A percentile compares a stretch with the other conserved stretches of the same genome.
phyloP scores from a whole-genome alignment of 768 basidiomycete species.

The Lentinula boryana region DNA sequence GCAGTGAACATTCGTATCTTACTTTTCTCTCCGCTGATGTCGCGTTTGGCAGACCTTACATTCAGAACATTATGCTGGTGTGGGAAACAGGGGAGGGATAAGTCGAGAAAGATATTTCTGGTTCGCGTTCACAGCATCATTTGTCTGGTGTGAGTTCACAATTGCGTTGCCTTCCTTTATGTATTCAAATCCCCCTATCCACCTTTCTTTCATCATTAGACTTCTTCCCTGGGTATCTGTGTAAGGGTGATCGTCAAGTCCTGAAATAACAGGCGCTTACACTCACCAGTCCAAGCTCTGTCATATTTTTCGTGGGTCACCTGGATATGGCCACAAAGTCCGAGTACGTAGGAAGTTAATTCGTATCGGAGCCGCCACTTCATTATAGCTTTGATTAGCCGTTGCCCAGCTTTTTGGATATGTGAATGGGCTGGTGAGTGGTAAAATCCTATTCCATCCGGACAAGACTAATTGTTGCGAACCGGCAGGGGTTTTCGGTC shows the following conservation, averaged over 20 bases:
- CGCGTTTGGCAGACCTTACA: constrained; percentile 48
- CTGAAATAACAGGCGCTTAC: neutral
- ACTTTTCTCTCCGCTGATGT: constrained; percentile 36
- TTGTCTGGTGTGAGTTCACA: constrained; percentile 38
- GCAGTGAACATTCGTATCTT: neutral
- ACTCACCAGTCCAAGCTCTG: constrained; percentile 35
- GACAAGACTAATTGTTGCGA: neutral
- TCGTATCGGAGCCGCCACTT: neutral
- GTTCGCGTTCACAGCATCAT: constrained; percentile 42
- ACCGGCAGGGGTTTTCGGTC: constrained; percentile 4
- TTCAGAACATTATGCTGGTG: constrained; percentile 49
- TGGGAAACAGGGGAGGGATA: constrained; percentile 46
- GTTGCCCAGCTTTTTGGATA: constrained; percentile 10
- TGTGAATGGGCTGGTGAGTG: constrained; percentile 1
- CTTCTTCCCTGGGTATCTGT: constrained; percentile 59
- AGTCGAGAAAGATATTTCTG: constrained; percentile 55
- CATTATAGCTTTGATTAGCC: neutral
- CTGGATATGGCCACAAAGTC: constrained; percentile 44
- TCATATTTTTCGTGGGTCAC: constrained; percentile 57
- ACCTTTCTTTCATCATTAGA: constrained; percentile 22
- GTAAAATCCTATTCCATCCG: neutral
- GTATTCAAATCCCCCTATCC: neutral
- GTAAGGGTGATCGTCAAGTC: constrained; percentile 15
- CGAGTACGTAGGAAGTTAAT: constrained; percentile 26
- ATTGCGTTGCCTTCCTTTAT: neutral